phyloP scores from a whole-genome alignment of 2,329 filamentous ascomycete species.

The Diplodia seriata region DNA sequence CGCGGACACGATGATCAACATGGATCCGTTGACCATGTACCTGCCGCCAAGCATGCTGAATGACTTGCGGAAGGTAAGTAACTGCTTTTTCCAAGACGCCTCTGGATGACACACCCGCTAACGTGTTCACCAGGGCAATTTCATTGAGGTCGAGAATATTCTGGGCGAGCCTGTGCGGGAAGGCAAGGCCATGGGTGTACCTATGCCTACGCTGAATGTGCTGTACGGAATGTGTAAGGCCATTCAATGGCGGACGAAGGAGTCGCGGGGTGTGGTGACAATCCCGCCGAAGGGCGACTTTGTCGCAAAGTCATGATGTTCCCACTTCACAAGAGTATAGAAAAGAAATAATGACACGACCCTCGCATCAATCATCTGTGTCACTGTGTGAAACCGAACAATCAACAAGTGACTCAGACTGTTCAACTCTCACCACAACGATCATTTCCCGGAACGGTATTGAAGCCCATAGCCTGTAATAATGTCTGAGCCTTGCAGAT shows the following conservation, averaged over 20 bases:
- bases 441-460: neutral
- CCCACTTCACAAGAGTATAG: too few relatives aligned
- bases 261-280: slow-evolving; percentile 51
- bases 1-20: slow-evolving; percentile 55
- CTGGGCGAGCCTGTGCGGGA: slow-evolving; percentile 64
- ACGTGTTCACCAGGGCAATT: slow-evolving; percentile 53
- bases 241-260: slow-evolving; percentile 58
- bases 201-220: slow-evolving; percentile 57
- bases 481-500: neutral
- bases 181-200: slow-evolving; percentile 56
- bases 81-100: neutral
- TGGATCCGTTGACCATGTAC: slow-evolving; percentile 58
- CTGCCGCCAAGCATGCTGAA: slow-evolving; percentile 63
- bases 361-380: neutral
- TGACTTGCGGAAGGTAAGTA: slow-evolving; percentile 57
- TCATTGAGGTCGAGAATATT: slow-evolving; percentile 64
- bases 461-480: neutral
- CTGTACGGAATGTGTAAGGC: slow-evolving; percentile 58
- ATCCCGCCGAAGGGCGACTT: slow-evolving; percentile 39
- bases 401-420: slow-evolving; percentile 11
- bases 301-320: slow-evolving; percentile 16
- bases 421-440: neutral
- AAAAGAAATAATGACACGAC: neutral
- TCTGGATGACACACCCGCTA: slow-evolving; percentile 13
- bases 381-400: neutral